Percentiles rank a stretch among this genome's conserved stretches.
These are phyloP conservation scores for Drechslera avenae DNA, from an alignment of 2,329 filamentous ascomycete genomes.

Conservation along the genomic window DNA sequence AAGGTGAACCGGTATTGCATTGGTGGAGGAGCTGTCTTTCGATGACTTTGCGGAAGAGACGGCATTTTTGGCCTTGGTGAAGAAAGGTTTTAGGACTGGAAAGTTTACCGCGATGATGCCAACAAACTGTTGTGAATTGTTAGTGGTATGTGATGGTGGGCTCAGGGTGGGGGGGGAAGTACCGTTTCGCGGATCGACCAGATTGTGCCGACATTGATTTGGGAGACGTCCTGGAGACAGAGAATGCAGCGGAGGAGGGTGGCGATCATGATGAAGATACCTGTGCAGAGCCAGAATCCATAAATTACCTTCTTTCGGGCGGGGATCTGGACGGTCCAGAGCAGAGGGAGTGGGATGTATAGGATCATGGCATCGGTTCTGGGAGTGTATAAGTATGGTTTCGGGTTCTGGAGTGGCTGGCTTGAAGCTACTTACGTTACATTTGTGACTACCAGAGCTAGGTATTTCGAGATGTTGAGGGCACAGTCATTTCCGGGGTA, in stretches of 20 bases:
- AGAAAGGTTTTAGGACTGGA: slow-evolving; percentile 6
- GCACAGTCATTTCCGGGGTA: slow-evolving; percentile 16
- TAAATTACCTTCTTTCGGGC: not conserved
- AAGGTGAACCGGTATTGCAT: not conserved
- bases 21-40: not conserved
- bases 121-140: not conserved
- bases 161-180: not conserved
- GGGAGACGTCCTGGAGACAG: slow-evolving; percentile 8
- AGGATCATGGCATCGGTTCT: slow-evolving; percentile 9
- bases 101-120: slow-evolving; percentile 7
- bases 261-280: slow-evolving; percentile 5
- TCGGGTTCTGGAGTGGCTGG: not conserved
- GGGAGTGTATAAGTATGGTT: not conserved
- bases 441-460: slow-evolving; percentile 12
- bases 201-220: slow-evolving; percentile 8
- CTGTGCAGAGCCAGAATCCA: slow-evolving; percentile 4
- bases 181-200: slow-evolving; percentile 11
- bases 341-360: slow-evolving; percentile 3
- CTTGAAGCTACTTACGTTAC: not conserved
- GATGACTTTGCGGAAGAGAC: not conserved
- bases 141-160: not conserved
- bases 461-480: slow-evolving; percentile 16
- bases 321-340: slow-evolving; percentile 4
- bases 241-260: slow-evolving; percentile 2
- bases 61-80: slow-evolving; percentile 1